Evolutionary conservation across 371 early-diverging fungal genomes (phyloP), one percentile per base, ranked within the genome.

Genomic region (Saksenaea oblongispora): DNA sequence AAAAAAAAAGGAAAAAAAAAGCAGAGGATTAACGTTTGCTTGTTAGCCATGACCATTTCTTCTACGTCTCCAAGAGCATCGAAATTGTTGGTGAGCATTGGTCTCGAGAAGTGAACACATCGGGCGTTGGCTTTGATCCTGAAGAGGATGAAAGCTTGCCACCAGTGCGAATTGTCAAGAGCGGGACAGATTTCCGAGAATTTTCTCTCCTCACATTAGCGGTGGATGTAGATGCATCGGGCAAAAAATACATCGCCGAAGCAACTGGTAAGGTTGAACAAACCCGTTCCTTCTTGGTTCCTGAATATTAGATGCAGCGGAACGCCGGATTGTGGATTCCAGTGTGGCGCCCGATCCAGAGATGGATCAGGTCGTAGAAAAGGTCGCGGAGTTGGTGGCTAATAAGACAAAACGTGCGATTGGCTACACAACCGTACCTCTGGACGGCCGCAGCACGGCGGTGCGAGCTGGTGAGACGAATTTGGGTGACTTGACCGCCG

Each of bases 131-230:
- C 1, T 82, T 72, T 55, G 82, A 81, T 35, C 67, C 70, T 15
- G 74, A 65, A 55, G 70, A 70, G 56, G 41, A 59, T 5, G 67
- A 70, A 58, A 64, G 64, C 18, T 60, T 58, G 8, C 67, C 67
- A 35, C 70, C 67, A 11, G 57, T 80, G 7, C 75, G 80, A 17
- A 71, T 88, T 1, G 71, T 89, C 34, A 89, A 88, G 67, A 82
- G 83, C 58, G 88, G 89, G 14, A 86, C 87, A 0, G 89, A 89
- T 64, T 88, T 89, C 61, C 78, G 87, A 56, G 85, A 85, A 54
- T 71, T 88, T 22, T 82, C 80, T 47, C 66, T 74, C 15, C 62
- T 87, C 13, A 68, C 71, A 10, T 54, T 83, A 10, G 65, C 71
- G 2, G 57, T 85, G 11, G 65, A 67, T 1, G 35, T 18, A 1